phyloP scores from a whole-genome alignment of 805 yeast genomes.

The Ogataea ganodermae region DNA sequence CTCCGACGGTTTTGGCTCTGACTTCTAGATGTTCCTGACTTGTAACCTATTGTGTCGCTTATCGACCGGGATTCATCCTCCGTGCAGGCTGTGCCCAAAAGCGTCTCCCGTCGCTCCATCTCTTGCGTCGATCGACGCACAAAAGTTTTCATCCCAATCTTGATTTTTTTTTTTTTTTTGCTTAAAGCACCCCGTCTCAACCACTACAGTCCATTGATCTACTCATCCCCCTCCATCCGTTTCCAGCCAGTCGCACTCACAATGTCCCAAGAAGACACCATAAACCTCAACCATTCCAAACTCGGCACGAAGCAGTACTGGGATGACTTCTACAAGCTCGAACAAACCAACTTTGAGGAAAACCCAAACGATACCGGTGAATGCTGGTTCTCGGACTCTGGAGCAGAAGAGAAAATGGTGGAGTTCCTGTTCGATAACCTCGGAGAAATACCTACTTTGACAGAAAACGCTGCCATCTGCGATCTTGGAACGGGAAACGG shows the following conservation, averaged over 20 bases:
- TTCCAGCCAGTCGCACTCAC: neutral
- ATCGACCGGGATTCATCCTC: no score
- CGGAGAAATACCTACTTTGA: conserved; percentile 33
- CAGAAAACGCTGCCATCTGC: conserved; percentile 45
- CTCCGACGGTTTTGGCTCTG: no score
- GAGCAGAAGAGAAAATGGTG: conserved; percentile 85
- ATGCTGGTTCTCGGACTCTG: conserved; percentile 95
- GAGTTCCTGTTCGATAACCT: conserved; percentile 61
- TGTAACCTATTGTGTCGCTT: no score
- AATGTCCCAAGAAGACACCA: conserved; percentile 23
- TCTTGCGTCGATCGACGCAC: no score
- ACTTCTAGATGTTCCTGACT: no score
- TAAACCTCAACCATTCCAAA: conserved; percentile 67
- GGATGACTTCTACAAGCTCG: conserved; percentile 83
- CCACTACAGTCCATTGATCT: no score
- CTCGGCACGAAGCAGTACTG: conserved; percentile 89
- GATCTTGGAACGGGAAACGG: conserved; percentile 98
- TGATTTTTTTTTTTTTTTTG: no score
- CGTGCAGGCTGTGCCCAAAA: no score
- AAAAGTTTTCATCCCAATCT: no score
- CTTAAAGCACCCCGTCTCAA: no score
- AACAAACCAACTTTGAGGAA: conserved; percentile 65
- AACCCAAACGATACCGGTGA: conserved; percentile 91
- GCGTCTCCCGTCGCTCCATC: no score
- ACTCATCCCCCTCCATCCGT: no score